These are phyloP conservation scores for Penicillium tannophilum DNA, from an alignment of 495 filamentous ascomycete genomes.

Conservation along the genomic window DNA sequence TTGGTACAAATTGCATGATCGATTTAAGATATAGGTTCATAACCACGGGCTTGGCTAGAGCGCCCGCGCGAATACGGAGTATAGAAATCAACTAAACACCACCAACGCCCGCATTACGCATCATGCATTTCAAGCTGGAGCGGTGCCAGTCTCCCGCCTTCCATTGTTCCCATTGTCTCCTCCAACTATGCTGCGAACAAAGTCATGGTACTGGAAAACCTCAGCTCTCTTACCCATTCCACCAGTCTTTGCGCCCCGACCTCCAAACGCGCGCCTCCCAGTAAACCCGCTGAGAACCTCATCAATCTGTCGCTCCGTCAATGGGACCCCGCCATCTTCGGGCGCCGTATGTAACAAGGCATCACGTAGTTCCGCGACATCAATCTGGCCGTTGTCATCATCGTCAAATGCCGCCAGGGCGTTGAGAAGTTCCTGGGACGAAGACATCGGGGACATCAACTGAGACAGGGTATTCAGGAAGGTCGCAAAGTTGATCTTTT, in stretches of 20 bases:
- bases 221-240: slow-evolving; percentile 44
- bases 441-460: slow-evolving; percentile 70
- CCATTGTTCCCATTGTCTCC: slow-evolving; percentile 38
- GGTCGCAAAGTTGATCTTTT: slow-evolving; percentile 76
- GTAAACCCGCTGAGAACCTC: slow-evolving; percentile 81
- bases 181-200: slow-evolving; percentile 43
- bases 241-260: slow-evolving; percentile 33
- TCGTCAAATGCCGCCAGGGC: slow-evolving; percentile 96
- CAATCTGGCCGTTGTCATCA: slow-evolving; percentile 90
- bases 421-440: slow-evolving; percentile 73
- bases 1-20: slow-evolving; percentile 1
- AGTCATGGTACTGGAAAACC: slow-evolving; percentile 51
- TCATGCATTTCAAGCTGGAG: slow-evolving; percentile 25
- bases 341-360: slow-evolving; percentile 80
- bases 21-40: slow-evolving; percentile 1
- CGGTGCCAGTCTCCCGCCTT: slow-evolving; percentile 24
- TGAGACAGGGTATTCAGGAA: slow-evolving; percentile 79
- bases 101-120: slow-evolving; percentile 15
- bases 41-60: not conserved
- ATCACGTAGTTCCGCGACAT: slow-evolving; percentile 78
- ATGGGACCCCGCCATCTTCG: slow-evolving; percentile 65
- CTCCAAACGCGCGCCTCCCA: slow-evolving; percentile 72
- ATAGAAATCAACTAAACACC: slow-evolving; percentile 5
- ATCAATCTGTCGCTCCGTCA: slow-evolving; percentile 80
- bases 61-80: not conserved